Conservation (phyloP, 139 green algal species). For the Volvox reticuliferus region DNA sequence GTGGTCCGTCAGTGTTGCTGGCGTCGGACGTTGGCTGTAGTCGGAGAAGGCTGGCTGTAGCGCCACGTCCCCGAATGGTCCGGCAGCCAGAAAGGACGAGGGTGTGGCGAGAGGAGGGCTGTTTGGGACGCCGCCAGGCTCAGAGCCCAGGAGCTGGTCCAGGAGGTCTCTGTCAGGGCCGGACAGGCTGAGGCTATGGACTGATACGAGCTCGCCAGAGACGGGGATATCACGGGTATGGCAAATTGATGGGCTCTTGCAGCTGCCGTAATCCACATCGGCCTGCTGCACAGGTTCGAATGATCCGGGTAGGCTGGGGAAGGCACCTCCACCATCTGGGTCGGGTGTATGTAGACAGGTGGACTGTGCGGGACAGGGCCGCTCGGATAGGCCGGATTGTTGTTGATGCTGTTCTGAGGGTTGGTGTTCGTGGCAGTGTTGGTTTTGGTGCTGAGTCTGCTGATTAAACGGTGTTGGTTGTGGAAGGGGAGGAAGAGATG, state of each 20-base stretch:
- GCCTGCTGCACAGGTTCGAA: constrained; percentile 8
- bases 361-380: neutral
- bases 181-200: constrained; percentile 11
- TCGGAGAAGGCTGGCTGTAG: constrained; percentile 10
- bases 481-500: too few species aligned
- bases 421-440: neutral
- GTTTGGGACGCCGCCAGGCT: neutral
- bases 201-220: neutral
- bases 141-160: constrained; percentile 19
- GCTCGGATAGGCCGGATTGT: neutral
- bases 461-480: neutral
- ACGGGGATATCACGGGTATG: neutral
- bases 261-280: neutral
- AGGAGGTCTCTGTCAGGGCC: constrained; percentile 4
- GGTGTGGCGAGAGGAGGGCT: neutral
- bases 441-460: neutral
- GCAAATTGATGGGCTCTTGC: neutral
- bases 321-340: neutral
- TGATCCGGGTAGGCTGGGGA: neutral
- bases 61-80: neutral
- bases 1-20: neutral
- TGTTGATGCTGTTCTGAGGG: neutral
- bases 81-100: neutral
- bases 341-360: neutral
- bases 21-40: constrained; percentile 5